Evolutionary conservation across 2,329 filamentous ascomycete genomes (phyloP), one percentile per base, ranked within the genome.

Genomic region (Nectriaceae sp.): DNA sequence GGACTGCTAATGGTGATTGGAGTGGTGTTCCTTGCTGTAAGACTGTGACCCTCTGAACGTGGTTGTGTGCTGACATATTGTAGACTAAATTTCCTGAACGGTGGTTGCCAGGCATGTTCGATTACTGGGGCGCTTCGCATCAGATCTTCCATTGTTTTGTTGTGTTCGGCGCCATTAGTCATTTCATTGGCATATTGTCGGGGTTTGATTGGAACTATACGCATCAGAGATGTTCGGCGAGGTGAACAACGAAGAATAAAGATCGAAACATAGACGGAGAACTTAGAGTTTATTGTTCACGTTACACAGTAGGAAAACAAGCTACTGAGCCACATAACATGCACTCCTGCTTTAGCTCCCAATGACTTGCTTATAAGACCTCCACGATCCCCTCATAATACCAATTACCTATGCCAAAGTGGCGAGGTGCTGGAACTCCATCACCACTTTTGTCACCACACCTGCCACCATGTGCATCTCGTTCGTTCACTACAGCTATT

Each of bases 121-220:
- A 77, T 56, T 67, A 74, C 20, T 73, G 63, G 53, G 69, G 72
- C 21, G 44, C 52, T 5, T 76, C 74, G 4, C 73, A 76, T 48
- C 71, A 75, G 52, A 65, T 76, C 19, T 75, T 76, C 46, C 74
- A 76, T 46, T 45, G 51, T 11, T 52, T 59, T 36, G 59, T 61
- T 35, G 56, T 58, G 18, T 52, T 50, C 11, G 57, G 51, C 20
- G 51, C 56, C 49, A 50, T 56, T 29, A 22, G 54, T 44, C 55
- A 61, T 49, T 47, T 62, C 43, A 49, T 52, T 16, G 56, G 57
- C 29, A 54, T 55, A 48, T 40, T 60, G 38, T 53, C 56, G 21
- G 55, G 51, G 19, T 58, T 53, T 19, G 53, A 58, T 35, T 51
- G 19, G 37, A 39, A 39, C 19, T 39, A 39, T 21, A 20, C 10